Evolutionary conservation across 768 basidiomycete genomes (phyloP), one percentile per base, ranked within the genome.

Genomic region (Infundibulicybe gibba): DNA sequence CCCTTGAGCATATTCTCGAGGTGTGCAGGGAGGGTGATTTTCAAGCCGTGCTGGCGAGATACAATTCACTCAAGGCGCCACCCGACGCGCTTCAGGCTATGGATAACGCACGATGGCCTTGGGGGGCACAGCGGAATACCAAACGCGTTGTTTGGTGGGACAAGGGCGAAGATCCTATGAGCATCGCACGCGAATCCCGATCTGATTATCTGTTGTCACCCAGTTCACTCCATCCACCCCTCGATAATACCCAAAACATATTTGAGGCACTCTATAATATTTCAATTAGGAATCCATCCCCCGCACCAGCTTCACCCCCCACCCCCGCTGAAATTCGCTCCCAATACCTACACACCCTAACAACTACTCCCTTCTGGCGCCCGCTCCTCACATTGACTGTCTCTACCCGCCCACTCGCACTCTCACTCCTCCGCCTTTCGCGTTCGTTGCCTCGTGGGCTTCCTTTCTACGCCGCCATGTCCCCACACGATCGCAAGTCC

Each of bases 81-180:
- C 25, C 25, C 25, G 25, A 25, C 25, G 25, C 25, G 25, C 25
- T 25, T 25, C 25, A 62, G 44, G 35, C 50, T 38, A 69, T 72
- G 65, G 69, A 68, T 47, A 69, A 68, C 19, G 71, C 72, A 3
- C 58, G 59, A 17, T 72, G 72, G 69, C 69, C 70, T 0, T 64
- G 56, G 59, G 40, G 52, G 0, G 41, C 44, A 2, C 44, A 38
- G 49, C 25, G 25, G 3, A 61, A 53, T 25, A 30, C 19, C 2
- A 52, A 45, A 38, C 47, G 31, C 5, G 43, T 47, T n/a, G 51
- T 47, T 19, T 70, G 68, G 66, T 67, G 64, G 66, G 52, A 51
- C 5, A 39, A 48, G 19, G 47, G 32, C 12, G 61, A 61, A 43
- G 56, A 64, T 13, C 54, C 51, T 3, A 13, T 47, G 15, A 45